Evolutionary conservation across 1,284 basidiomycete species (phyloP), one percentile per base, ranked within the genome.

Genomic region (Ganoderma sinense): DNA sequence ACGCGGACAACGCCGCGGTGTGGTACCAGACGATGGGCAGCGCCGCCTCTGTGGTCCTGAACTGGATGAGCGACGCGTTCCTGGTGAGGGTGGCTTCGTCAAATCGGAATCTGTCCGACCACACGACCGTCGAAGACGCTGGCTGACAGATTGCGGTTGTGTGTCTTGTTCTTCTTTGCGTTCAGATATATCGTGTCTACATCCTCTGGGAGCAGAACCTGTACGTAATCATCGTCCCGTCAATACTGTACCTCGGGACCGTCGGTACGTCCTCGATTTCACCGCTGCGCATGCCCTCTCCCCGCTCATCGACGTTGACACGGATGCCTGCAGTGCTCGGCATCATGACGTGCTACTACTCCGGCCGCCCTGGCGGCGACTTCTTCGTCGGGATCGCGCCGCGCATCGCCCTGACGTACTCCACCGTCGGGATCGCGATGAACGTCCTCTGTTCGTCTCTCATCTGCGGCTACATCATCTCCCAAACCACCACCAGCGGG

Each of bases 21-120:
- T 75, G 74, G 74, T 75, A 75, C 62, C 64, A 75, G 62, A 75
- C 74, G 4, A 33, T 71, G 31, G 73, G 69, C 10, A 70, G 66
- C 23, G 65, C 71, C 0, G 62, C 73, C 3, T 66, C 66, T 1
- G 64, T 74, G n/a, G 65, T 69, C 0, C 63, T 72, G 13, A 73
- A 72, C 36, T 60, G 72, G 23, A 41, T 71, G 59, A 71, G 68
- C 48, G 73, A 74, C 41, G 70, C 63, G 1, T 56, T 74, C 8
- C 55, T 74, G 70, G 74, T 74, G 62, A 18, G 71, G 64, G n/a
- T n/a, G n/a, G n/a, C n/a, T n/a, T n/a, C n/a, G n/a, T n/a, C n/a
- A n/a, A n/a, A n/a, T n/a, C n/a, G n/a, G n/a, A n/a, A 16, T 10
- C 7, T 18, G 51, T 43, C 45, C 14, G 4, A n/a, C n/a, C n/a